Evolutionary conservation across 192 early-diverging fungal species (phyloP).

Genomic region (Umbelopsis vinacea): DNA sequence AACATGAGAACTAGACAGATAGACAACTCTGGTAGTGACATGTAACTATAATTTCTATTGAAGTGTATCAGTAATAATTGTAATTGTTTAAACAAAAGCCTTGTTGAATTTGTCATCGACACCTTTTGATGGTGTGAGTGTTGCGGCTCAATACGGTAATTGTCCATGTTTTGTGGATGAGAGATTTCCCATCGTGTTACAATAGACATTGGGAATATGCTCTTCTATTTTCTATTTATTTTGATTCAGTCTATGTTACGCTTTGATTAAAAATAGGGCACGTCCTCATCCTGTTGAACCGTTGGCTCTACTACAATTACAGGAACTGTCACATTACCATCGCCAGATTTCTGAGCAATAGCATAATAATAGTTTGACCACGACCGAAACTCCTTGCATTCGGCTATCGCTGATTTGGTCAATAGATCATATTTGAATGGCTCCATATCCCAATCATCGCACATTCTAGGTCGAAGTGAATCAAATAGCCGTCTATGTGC

Average conservation of each 20-base stretch:
- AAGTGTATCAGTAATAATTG: too few relatives aligned
- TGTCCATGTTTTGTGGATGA: too few relatives aligned
- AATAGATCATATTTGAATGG: constrained; percentile 34
- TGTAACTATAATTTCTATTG: too few relatives aligned
- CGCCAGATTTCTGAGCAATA: constrained; percentile 10
- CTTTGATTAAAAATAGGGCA: not conserved
- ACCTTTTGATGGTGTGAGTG: too few relatives aligned
- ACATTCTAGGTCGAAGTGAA: constrained; percentile 32
- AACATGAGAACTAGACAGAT: not conserved
- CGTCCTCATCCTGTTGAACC: not conserved
- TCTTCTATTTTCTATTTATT: too few relatives aligned
- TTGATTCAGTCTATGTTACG: too few relatives aligned
- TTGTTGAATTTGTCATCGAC: too few relatives aligned
- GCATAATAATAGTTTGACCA: constrained; percentile 39
- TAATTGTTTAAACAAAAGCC: too few relatives aligned
- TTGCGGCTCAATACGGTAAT: too few relatives aligned
- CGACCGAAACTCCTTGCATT: constrained; percentile 38
- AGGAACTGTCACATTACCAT: not conserved
- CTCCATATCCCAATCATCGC: constrained; percentile 42
- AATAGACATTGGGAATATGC: too few relatives aligned
- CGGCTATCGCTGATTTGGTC: constrained; percentile 4
- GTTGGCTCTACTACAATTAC: not conserved
- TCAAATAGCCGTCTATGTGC: constrained; percentile 29
- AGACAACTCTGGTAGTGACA: too few relatives aligned
- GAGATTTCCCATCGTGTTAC: too few relatives aligned